Conservation (phyloP, 192 early-diverging fungal species). For the Allomyces arbusculus region DNA sequence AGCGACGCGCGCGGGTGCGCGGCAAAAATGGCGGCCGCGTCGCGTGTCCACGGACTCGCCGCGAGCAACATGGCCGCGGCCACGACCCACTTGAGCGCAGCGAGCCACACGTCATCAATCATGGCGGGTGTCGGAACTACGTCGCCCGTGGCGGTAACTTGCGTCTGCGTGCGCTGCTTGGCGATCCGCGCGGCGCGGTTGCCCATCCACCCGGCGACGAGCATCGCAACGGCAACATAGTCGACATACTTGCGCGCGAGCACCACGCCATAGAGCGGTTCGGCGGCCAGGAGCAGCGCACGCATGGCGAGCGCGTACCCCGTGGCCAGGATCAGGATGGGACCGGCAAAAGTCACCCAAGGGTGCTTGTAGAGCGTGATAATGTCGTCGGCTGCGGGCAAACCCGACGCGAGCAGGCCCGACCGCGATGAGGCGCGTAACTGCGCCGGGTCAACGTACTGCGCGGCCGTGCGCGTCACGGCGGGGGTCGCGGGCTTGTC, state of each 20-base stretch:
- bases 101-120: background rate
- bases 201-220: background rate
- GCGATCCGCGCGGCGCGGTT: background rate
- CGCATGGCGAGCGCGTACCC: background rate
- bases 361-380: background rate
- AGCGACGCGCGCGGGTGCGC: background rate
- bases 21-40: background rate
- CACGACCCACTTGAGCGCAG: background rate
- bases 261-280: background rate
- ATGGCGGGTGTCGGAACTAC: background rate
- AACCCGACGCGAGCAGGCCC: background rate
- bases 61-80: background rate
- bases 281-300: background rate
- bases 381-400: background rate
- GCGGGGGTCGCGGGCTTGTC: background rate
- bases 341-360: background rate
- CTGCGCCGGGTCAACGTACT: background rate
- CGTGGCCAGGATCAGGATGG: background rate
- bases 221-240: background rate
- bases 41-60: background rate
- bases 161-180: no score
- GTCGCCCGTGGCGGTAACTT: background rate
- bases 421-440: background rate
- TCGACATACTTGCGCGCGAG: background rate
- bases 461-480: background rate